phyloP scores from a whole-genome alignment of 2,329 filamentous ascomycete genomes.

The Diplocarpon mali region DNA sequence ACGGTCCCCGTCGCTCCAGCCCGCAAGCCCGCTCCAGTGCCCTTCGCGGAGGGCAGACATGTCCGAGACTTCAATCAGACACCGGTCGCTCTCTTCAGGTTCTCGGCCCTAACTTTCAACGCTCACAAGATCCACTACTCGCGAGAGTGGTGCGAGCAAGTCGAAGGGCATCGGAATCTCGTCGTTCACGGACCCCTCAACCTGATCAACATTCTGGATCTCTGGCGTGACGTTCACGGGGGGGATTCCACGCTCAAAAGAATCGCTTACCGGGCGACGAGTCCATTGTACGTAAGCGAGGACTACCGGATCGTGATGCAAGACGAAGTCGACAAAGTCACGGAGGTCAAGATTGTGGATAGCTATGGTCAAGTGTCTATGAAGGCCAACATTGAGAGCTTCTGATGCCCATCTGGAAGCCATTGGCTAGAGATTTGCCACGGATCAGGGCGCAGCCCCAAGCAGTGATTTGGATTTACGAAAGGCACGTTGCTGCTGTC shows the following conservation, averaged over 20 bases:
- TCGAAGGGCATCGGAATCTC: conserved; percentile 50
- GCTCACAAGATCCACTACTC: conserved; percentile 80
- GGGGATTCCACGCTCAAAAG: conserved; percentile 29
- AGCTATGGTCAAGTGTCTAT: conserved; percentile 25
- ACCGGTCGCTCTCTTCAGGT: conserved; percentile 51
- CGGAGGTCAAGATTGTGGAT: conserved; percentile 21
- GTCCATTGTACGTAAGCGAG: conserved; percentile 38
- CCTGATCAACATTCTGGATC: conserved; percentile 59
- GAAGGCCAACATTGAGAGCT: conserved; percentile 23
- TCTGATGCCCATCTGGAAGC: background rate
- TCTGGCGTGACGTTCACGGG: conserved; percentile 42
- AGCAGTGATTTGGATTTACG: no score
- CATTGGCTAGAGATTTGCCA: no score
- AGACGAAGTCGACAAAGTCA: conserved; percentile 24
- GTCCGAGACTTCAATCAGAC: conserved; percentile 27
- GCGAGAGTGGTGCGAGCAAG: conserved; percentile 34
- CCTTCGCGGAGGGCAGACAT: conserved; percentile 14
- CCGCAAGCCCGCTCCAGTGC: conserved; percentile 8
- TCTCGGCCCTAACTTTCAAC: conserved; percentile 78
- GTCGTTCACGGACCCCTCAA: conserved; percentile 77
- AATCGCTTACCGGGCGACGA: conserved; percentile 38
- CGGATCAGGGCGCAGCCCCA: no score
- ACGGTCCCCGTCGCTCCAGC: conserved; percentile 17
- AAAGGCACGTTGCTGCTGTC: no score
- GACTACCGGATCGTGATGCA: conserved; percentile 34